Base-by-base conservation (phyloP, 495 filamentous ascomycete genomes). In the Letharia columbiana region DNA sequence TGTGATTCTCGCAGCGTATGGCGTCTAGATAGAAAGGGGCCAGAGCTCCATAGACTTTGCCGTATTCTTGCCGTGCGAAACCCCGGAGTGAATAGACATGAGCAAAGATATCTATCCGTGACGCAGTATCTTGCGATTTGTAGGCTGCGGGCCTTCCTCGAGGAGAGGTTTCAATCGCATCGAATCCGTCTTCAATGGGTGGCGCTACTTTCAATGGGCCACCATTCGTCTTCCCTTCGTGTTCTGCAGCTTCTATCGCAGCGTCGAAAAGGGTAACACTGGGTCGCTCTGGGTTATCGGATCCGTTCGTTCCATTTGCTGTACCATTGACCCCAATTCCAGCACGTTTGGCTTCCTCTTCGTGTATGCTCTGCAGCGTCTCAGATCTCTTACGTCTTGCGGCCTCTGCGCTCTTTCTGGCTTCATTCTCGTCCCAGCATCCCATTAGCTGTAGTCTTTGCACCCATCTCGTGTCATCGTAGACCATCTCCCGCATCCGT, bases 401-500 rank as follows among this genome's bases (percentile, higher is more conserved):
- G 33, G 89, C 86, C 67, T 97, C 94, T 39, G 89, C 87, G 67
- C 89, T 78, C 71, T 82, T 83, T 61, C 93, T 82, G 1, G 94
- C 94, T 72, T 96, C 94, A 8, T 77, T 73, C 73, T 99, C 95
- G 72, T 93, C 89, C 95, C 95, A 99, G 70, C 90, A 88, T 9
- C 88, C 91, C 84, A 99, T 96, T 40, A 80, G 82, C 71, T 88
- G 86, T 42, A 99, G 77, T 66, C 86, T 83, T 63, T 89, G 86
- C 58, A 97, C 88, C 94, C 94, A 99, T 78, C 93, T 84, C 28
- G 91, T 89, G 75, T 99, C 94, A 80, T 99, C 95, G 78, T 98
- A 98, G 15, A 95, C 95, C 92, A 99, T 99, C 75, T 99, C 94
- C 69, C 88, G 89, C 82, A 96, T 86, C 57, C 91, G 89, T 74